Base-by-base conservation (phyloP, 805 yeast species). In the Candida khao-thaluensis region DNA sequence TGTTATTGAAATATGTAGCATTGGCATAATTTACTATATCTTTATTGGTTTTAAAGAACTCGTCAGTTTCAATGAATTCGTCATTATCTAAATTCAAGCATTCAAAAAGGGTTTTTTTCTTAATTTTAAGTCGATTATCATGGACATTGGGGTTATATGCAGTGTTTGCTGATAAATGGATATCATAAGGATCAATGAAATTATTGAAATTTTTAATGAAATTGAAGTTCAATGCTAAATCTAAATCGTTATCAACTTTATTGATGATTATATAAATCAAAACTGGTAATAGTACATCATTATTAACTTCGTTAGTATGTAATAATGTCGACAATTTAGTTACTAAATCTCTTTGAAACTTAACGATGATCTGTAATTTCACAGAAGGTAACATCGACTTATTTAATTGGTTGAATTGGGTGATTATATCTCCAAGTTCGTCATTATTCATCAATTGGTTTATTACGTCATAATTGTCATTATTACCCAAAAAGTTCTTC, bases 201-300 rank as follows among this genome's bases (percentile, higher is more conserved):
- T 60, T 56, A 33, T 59, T 43, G 40, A 69, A 69, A 43, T 62
- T 58, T 40, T 59, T 60, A 35, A 68, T 60, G 39, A 66, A 69
- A 15, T 53, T 47, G 48, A 68, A 61, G 41, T 64, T 63, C 39
- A 68, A 55, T 44, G 55, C 62, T 22, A 68, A 49, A 14, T 67
- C 71, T 15, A 36, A 16, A 8, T 28, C 17, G 1, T 16, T 26
- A 14, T 40, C 40, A 22, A 34, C 30, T 47, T 63, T 57, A 38
- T 62, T 56, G 17, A 69, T 55, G 15, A 67, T 47, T 30, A 62
- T 47, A 42, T 61, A 65, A 17, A 69, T 68, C 41, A 69, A 52
- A 5, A 62, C 52, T 3, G 74, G 74, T 29, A 69, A 53, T 25
- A 69, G 51, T n/a, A 64, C 41, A 41, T 69, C 74, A 47, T 66